Percentiles rank a stretch among this genome's conserved stretches.
Evolutionary conservation across 345 rosid genomes (phyloP).

Genomic region (Triadica sebifera): DNA sequence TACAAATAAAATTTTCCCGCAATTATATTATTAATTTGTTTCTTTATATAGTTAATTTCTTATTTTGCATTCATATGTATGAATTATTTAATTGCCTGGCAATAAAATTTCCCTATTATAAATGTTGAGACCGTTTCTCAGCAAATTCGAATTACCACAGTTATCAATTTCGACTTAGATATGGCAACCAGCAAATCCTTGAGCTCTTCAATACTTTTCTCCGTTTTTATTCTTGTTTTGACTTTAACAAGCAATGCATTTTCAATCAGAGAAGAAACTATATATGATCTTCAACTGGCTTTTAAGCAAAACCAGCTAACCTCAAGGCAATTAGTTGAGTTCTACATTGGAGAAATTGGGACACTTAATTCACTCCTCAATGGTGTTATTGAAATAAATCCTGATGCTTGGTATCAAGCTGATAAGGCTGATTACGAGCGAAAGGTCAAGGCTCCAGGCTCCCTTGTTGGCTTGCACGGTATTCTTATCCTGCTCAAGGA

Average conservation of each 20-base stretch:
- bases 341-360: conserved; percentile 21
- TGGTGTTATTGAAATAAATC: conserved; percentile 24
- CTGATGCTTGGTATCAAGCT: conserved; percentile 12
- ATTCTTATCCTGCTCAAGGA: conserved; percentile 59
- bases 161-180: background rate
- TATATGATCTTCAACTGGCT: conserved; percentile 41
- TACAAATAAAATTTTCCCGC: background rate
- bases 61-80: too few relatives aligned
- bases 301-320: conserved; percentile 48
- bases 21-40: too few relatives aligned
- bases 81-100: too few relatives aligned
- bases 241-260: conserved; percentile 13
- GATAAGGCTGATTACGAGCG: conserved; percentile 26
- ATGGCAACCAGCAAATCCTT: background rate
- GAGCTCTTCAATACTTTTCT: background rate
- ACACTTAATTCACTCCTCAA: conserved; percentile 35
- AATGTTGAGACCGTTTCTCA: too few relatives aligned
- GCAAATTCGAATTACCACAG: background rate
- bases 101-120: background rate
- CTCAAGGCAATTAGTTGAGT: conserved; percentile 56
- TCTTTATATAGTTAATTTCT: too few relatives aligned
- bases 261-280: conserved; percentile 47
- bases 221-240: background rate
- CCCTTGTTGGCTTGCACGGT: conserved; percentile 37
- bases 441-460: conserved; percentile 3